Percentiles rank a stretch among this genome's conserved stretches.
Evolutionary conservation across 257 asterid species (phyloP).

Genomic region (Lycium ferocissimum): DNA sequence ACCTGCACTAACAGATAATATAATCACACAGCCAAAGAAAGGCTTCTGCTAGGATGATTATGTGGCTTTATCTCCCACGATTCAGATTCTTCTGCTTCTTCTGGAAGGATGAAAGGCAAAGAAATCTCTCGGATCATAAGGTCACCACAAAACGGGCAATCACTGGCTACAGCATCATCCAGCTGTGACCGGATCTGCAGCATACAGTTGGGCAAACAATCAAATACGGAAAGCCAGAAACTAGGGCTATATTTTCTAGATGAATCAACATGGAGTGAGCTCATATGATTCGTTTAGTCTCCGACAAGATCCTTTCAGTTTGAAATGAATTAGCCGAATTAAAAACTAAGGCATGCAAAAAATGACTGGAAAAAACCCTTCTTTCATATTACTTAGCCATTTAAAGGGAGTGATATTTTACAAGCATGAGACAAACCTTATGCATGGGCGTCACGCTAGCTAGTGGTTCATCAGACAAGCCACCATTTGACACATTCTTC

Average conservation of each 20-base stretch:
- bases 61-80: constrained; percentile 84
- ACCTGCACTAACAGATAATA: background rate
- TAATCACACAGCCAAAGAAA: constrained; percentile 57
- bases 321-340: background rate
- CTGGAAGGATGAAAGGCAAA: constrained; percentile 69
- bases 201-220: constrained; percentile 7
- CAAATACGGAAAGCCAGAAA: background rate
- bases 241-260: constrained; percentile 4
- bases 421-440: constrained; percentile 56
- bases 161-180: constrained; percentile 92
- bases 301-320: background rate
- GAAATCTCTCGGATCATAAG: constrained; percentile 92
- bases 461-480: constrained; percentile 74
- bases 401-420: background rate
- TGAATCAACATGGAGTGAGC: constrained; percentile 11
- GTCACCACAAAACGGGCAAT: constrained; percentile 94
- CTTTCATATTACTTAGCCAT: constrained; percentile 30
- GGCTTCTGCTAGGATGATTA: constrained; percentile 64
- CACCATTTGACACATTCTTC: constrained; percentile 66
- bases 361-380: background rate
- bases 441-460: constrained; percentile 71
- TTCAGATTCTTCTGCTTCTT: constrained; percentile 61
- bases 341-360: background rate
- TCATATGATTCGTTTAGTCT: background rate
- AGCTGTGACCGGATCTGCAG: constrained; percentile 87